Evolutionary conservation across 2,329 filamentous ascomycete genomes (phyloP).

Genomic region (Alternaria solani): DNA sequence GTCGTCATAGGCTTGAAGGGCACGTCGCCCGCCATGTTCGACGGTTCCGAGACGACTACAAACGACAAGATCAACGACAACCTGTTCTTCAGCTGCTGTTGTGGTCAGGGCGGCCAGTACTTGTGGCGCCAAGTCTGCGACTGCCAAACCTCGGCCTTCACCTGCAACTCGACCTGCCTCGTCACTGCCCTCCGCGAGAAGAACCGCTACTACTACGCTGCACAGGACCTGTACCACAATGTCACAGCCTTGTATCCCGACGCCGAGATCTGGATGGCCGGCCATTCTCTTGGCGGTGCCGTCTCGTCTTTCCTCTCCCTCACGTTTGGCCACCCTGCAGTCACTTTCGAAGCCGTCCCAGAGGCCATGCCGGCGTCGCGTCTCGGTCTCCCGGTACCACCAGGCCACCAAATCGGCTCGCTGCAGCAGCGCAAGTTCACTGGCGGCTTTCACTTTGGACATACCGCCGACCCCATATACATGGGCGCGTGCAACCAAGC

Average conservation of each 20-base stretch:
- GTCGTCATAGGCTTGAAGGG: conserved; percentile 93
- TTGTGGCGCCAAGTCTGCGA: conserved; percentile 93
- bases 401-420: conserved; percentile 73
- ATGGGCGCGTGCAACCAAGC: conserved; percentile 93
- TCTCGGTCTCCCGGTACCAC: conserved; percentile 84
- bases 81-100: conserved; percentile 97
- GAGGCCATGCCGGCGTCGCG: conserved; percentile 87
- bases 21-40: conserved; percentile 86
- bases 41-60: conserved; percentile 95
- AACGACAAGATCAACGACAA: conserved; percentile 99
- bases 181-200: conserved; percentile 77
- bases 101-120: conserved; percentile 88
- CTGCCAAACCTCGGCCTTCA: conserved; percentile 85
- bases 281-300: conserved; percentile 91
- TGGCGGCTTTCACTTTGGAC: conserved; percentile 88
- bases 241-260: conserved; percentile 87
- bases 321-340: conserved; percentile 88
- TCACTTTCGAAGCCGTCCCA: conserved; percentile 92
- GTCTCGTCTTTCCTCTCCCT: conserved; percentile 87
- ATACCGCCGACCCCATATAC: conserved; percentile 94
- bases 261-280: conserved; percentile 86
- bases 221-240: conserved; percentile 88
- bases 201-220: conserved; percentile 90
- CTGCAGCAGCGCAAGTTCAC: conserved; percentile 71
- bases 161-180: conserved; percentile 92